Base-by-base conservation (phyloP, 2,329 filamentous ascomycete genomes). In the Fusarium stilboides region DNA sequence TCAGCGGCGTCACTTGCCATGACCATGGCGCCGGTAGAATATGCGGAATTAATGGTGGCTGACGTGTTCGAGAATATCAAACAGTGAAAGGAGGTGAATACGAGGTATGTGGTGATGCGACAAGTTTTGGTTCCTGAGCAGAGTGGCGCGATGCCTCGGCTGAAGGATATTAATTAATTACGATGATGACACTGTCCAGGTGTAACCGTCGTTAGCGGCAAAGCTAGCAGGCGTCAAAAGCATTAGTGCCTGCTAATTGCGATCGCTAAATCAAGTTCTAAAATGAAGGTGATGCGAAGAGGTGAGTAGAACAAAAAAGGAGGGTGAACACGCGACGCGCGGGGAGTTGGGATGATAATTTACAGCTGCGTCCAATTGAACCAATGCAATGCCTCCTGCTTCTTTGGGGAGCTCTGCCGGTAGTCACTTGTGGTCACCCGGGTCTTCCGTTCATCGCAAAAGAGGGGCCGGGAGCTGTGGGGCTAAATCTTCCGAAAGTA, bases 111-210 rank as follows among this genome's bases (percentile, higher is more conserved):
- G 46, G 54, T 45, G 13, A 47, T 34, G 50, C 36, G 57, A 46
- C 22, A 43, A 37, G 33, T 34, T 31, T 44, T 28, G 49, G 34
- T 24, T 37, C 31, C 31, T 24, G 22, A 19, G 37, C 20, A 47
- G 52, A 22, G 49, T 52, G 60, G 52, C 57, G 50, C 62, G 47
- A 51, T 47, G 40, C 43, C 58, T 68, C 54, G 58, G 54, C 40
- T 65, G 59, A 57, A 43, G 43, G 49, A 70, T 69, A 69, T 71
- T 71, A 65, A 42, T 52, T 71, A 68, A 70, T 68, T 70, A 68
- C 50, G 63, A 57, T 55, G 12, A 58, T 36, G 43, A 54, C 60
- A 47, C 49, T 33, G 26, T 51, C 40, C 42, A 70, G 17, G 51
- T 45, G 37, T 36, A 46, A 33, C 55, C 43, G 55, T 34, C 33